Percentiles rank a stretch among this genome's conserved stretches.
Conservation (phyloP, 2,329 filamentous ascomycete species). For the Aspergillus brunneoviolaceus region DNA sequence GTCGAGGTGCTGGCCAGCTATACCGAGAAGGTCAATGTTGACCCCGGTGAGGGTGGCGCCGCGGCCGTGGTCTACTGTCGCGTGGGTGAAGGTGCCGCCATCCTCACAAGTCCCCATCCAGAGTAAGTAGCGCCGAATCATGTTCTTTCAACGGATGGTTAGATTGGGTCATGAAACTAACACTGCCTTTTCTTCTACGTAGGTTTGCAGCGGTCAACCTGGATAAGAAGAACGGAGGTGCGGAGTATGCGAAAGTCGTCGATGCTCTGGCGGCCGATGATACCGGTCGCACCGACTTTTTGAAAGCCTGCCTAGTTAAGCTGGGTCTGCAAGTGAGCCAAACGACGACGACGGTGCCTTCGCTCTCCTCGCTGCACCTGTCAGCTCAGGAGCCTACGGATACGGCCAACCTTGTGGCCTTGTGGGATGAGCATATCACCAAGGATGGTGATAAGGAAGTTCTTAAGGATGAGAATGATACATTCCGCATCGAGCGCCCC, state of each 20-base stretch:
- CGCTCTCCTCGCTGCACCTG: constrained; percentile 78
- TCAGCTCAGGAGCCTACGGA: constrained; percentile 66
- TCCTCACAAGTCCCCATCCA: constrained; percentile 87
- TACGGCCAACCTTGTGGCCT: constrained; percentile 66
- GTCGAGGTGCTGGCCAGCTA: constrained; percentile 84
- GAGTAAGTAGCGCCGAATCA: constrained; percentile 60
- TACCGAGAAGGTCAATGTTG: constrained; percentile 69
- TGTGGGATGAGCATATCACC: constrained; percentile 64
- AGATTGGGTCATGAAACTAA: background rate
- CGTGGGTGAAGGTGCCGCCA: constrained; percentile 73
- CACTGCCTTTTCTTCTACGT: background rate
- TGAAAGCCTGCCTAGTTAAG: constrained; percentile 76
- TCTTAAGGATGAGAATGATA: constrained; percentile 78
- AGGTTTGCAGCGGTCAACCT: constrained; percentile 84
- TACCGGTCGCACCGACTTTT: constrained; percentile 66
- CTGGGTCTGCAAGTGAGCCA: constrained; percentile 77
- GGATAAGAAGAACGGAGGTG: constrained; percentile 62
- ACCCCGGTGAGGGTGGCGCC: constrained; percentile 64
- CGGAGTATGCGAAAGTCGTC: constrained; percentile 70
- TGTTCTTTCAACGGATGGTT: constrained; percentile 6
- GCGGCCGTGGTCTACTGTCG: constrained; percentile 83
- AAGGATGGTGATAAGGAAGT: constrained; percentile 66
- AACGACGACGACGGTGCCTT: constrained; percentile 68
- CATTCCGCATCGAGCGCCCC: constrained; percentile 72
- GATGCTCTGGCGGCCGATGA: constrained; percentile 68